phyloP scores from a whole-genome alignment of 352 stramenopile species.

The Pseudoperonospora humuli region DNA sequence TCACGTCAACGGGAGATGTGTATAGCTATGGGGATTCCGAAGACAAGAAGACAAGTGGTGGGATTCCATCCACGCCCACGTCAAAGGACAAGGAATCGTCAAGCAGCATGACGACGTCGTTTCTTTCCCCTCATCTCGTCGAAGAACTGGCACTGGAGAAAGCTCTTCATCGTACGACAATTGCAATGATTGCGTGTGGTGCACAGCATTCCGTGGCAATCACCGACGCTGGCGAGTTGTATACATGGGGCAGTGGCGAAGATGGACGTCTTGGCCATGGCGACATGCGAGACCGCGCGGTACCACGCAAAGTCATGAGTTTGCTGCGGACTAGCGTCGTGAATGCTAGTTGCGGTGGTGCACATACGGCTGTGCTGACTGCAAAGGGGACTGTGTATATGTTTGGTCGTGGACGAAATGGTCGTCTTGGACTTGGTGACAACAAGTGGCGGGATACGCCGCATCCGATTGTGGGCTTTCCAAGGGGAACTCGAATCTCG shows the following conservation, averaged over 20 bases:
- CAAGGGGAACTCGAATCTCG: slow-evolving; percentile 26
- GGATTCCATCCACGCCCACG: slow-evolving; percentile 1
- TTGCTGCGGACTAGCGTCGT: slow-evolving; percentile 54
- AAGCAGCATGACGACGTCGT: slow-evolving; percentile 23
- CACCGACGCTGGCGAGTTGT: slow-evolving; percentile 61
- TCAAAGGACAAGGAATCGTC: slow-evolving; percentile 2
- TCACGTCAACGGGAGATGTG: slow-evolving; percentile 67
- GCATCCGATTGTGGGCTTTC: slow-evolving; percentile 44
- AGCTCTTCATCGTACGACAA: slow-evolving; percentile 56
- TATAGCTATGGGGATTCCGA: slow-evolving; percentile 73
- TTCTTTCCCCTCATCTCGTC: slow-evolving; percentile 52
- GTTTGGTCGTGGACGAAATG: slow-evolving; percentile 69
- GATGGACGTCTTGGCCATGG: slow-evolving; percentile 71
- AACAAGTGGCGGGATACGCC: slow-evolving; percentile 72
- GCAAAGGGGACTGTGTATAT: slow-evolving; percentile 52
- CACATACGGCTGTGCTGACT: slow-evolving; percentile 70
- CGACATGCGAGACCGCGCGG: slow-evolving; percentile 67
- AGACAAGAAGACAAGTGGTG: slow-evolving; percentile 37
- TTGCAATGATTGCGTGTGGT: slow-evolving; percentile 55
- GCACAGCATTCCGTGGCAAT: slow-evolving; percentile 72
- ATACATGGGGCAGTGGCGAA: slow-evolving; percentile 79
- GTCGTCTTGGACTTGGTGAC: slow-evolving; percentile 59
- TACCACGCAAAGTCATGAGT: slow-evolving; percentile 78
- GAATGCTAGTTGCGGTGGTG: slow-evolving; percentile 66
- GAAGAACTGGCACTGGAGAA: slow-evolving; percentile 79